Percentiles rank a stretch among this genome's conserved stretches.
Conservation (phyloP, 108 stramenopile genomes). For the Ochromonas danica region DNA sequence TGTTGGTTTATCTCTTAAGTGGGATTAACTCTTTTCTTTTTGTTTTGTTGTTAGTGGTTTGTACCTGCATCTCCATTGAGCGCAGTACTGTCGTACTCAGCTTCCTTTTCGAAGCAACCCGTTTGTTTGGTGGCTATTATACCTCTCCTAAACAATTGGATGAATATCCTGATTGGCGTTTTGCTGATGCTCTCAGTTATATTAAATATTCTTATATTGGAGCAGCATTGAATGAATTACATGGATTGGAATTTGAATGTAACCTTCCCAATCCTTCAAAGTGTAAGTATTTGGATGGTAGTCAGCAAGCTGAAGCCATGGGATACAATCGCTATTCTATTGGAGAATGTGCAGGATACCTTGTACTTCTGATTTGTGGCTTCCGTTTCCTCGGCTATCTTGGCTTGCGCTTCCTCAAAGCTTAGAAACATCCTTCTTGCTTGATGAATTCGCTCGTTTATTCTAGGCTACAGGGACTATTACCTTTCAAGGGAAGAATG, state of each 20-base stretch:
- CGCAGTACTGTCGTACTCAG: not conserved
- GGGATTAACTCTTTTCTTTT: not conserved
- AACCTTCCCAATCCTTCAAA: not conserved
- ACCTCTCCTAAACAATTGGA: conserved; percentile 16
- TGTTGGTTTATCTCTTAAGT: not conserved
- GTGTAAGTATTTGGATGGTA: not conserved
- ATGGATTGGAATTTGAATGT: not conserved
- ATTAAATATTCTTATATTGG: conserved; percentile 33
- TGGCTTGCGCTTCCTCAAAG: not conserved
- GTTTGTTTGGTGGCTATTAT: conserved; percentile 29
- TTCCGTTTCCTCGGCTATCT: not conserved
- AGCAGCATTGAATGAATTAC: conserved; percentile 4
- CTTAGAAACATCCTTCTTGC: not conserved
- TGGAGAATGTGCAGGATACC: not conserved
- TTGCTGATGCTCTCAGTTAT: not conserved
- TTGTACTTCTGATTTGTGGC: not conserved
- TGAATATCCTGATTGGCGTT: conserved; percentile 6
- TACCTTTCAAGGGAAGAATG: no score
- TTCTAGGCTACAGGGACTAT: no score
- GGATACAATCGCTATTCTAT: not conserved
- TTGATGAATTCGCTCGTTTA: no score
- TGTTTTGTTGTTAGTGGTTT: conserved; percentile 6
- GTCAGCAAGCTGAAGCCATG: not conserved
- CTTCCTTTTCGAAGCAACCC: conserved; percentile 2
- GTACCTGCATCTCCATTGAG: conserved; percentile 11